Conservation (phyloP, 2,329 filamentous ascomycete species). For the Hypoxylon sp. region DNA sequence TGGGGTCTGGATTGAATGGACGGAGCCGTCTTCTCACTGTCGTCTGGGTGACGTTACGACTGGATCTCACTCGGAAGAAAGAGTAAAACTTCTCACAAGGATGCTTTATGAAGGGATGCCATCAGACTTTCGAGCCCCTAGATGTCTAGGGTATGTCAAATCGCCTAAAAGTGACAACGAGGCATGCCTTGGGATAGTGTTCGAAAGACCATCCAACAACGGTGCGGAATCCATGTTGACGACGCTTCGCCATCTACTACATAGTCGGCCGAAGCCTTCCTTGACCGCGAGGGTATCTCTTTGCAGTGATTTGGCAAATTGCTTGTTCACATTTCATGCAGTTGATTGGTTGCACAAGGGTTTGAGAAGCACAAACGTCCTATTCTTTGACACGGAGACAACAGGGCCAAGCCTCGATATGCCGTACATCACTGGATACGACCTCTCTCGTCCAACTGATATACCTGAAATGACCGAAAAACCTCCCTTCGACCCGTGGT, state of each 20-base stretch:
- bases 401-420: conserved; percentile 37
- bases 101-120: conserved; percentile 11
- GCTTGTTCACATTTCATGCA: conserved; percentile 50
- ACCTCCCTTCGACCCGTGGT: conserved; percentile 45
- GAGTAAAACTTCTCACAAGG: conserved; percentile 1
- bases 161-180: neutral
- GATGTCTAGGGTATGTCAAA: conserved; percentile 24
- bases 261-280: conserved; percentile 7
- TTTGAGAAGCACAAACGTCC: conserved; percentile 57
- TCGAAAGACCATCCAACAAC: conserved; percentile 5
- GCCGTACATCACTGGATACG: conserved; percentile 58
- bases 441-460: conserved; percentile 51
- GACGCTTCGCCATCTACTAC: conserved; percentile 18
- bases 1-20: conserved; percentile 20
- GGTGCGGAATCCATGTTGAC: neutral
- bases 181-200: conserved; percentile 15
- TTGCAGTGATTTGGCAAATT: conserved; percentile 14
- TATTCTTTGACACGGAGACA: conserved; percentile 52
- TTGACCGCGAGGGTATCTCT: conserved; percentile 14
- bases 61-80: neutral
- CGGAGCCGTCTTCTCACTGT: neutral
- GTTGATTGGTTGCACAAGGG: conserved; percentile 65
- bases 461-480: conserved; percentile 55
- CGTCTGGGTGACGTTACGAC: neutral
- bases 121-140: conserved; percentile 9